These are phyloP conservation scores for Metarhizium brunneum DNA, from an alignment of 2,329 filamentous ascomycete species.

Conservation along the genomic window DNA sequence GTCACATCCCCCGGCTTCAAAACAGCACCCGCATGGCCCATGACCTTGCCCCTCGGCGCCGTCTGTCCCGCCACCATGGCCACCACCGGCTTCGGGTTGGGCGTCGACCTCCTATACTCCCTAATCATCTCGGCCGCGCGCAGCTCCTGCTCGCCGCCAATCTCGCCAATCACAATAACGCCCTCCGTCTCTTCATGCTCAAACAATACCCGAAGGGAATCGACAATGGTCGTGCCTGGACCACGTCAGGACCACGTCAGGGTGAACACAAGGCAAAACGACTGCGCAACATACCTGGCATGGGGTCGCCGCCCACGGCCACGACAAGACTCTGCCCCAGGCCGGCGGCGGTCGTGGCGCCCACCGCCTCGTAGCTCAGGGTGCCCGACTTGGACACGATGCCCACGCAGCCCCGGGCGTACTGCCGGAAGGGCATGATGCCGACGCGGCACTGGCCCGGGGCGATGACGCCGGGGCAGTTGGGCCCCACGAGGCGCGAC, in stretches of 20 bases:
- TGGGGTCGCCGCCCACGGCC: slow-evolving; percentile 67
- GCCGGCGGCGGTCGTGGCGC: slow-evolving; percentile 62
- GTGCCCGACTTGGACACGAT: slow-evolving; percentile 77
- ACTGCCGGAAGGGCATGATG: slow-evolving; percentile 32
- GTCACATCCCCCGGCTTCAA: slow-evolving; percentile 19
- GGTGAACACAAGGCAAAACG: neutral
- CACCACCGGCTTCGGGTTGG: slow-evolving; percentile 54
- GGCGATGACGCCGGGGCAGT: slow-evolving; percentile 72
- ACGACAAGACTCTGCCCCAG: slow-evolving; percentile 70
- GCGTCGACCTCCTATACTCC: slow-evolving; percentile 47
- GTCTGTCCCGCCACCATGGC: slow-evolving; percentile 57
- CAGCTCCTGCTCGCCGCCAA: slow-evolving; percentile 61
- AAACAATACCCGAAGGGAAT: slow-evolving; percentile 60
- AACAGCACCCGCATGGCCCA: slow-evolving; percentile 67
- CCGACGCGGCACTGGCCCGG: slow-evolving; percentile 52
- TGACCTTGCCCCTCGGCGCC: slow-evolving; percentile 50
- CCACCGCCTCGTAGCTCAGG: slow-evolving; percentile 71
- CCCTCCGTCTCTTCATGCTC: slow-evolving; percentile 59
- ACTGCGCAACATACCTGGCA: slow-evolving; percentile 41
- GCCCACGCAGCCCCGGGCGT: slow-evolving; percentile 53
- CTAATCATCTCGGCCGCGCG: slow-evolving; percentile 63
- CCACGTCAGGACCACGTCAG: neutral
- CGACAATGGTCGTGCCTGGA: slow-evolving; percentile 55
- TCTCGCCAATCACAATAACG: slow-evolving; percentile 63
- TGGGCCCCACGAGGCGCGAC: slow-evolving; percentile 69